These are phyloP conservation scores for Vigna radiata DNA, from an alignment of 306 rosid genomes.

Conservation along the genomic window DNA sequence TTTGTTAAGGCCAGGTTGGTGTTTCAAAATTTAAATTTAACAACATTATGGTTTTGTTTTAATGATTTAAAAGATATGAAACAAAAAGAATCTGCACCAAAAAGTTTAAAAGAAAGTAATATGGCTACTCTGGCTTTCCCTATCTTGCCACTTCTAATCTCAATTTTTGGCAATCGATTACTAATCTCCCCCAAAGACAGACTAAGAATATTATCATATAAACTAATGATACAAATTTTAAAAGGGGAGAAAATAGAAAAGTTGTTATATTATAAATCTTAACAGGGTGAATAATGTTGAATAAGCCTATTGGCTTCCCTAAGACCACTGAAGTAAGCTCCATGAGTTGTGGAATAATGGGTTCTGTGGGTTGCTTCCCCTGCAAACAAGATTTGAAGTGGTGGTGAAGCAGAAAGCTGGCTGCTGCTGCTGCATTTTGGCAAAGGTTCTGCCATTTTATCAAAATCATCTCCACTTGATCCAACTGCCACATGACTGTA, in stretches of 20 bases:
- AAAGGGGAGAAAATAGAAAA: slow-evolving; percentile 31
- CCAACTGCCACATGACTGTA: slow-evolving; percentile 86
- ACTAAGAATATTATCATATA: slow-evolving; percentile 59
- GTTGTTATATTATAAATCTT: slow-evolving; percentile 51
- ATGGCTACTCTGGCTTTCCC: slow-evolving; percentile 44
- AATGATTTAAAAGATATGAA: slow-evolving; percentile 35
- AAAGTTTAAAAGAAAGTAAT: slow-evolving; percentile 46
- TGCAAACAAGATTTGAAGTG: slow-evolving; percentile 91
- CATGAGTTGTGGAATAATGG: slow-evolving; percentile 97
- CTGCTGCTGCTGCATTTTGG: slow-evolving; percentile 51
- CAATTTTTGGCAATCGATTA: slow-evolving; percentile 36
- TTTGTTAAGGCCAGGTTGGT: too few relatives aligned
- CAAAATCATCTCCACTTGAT: slow-evolving; percentile 86
- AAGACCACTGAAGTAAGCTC: slow-evolving; percentile 95
- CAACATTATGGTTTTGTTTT: slow-evolving; percentile 38
- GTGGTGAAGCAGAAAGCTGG: slow-evolving; percentile 45
- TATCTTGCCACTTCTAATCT: slow-evolving; percentile 50
- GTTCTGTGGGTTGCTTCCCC: slow-evolving; percentile 99
- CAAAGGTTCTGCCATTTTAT: slow-evolving; percentile 87
- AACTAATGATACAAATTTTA: slow-evolving; percentile 42
- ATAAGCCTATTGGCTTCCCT: slow-evolving; percentile 97
- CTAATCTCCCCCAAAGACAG: slow-evolving; percentile 49
- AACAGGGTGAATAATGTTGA: slow-evolving; percentile 69
- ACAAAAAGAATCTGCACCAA: slow-evolving; percentile 47
- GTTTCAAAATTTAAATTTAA: slow-evolving; percentile 8